Evolutionary conservation across 2,329 filamentous ascomycete species (phyloP).

Genomic region (Allantophomopsis cytisporea): DNA sequence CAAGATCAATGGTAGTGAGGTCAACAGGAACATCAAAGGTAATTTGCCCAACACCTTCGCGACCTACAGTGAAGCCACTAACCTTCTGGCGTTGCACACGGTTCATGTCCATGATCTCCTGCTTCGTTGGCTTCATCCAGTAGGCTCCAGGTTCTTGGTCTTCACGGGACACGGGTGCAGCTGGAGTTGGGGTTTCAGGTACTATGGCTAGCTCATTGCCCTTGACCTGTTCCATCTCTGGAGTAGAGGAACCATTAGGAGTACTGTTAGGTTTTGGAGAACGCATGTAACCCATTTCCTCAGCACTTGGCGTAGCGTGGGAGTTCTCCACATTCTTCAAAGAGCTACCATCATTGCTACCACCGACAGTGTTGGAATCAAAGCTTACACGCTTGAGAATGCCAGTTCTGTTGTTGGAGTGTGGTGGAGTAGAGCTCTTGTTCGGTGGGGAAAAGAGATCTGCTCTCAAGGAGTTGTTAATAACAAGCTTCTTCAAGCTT

Average conservation of each 20-base stretch:
- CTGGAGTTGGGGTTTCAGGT: slow-evolving; percentile 47
- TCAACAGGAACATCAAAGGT: slow-evolving; percentile 75
- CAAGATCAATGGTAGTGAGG: slow-evolving; percentile 63
- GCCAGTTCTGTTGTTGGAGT: slow-evolving; percentile 29
- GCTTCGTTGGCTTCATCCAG: slow-evolving; percentile 68
- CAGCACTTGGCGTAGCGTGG: slow-evolving; percentile 36
- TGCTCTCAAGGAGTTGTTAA: slow-evolving; percentile 74
- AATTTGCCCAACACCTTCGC: slow-evolving; percentile 68
- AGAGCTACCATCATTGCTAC: slow-evolving; percentile 22
- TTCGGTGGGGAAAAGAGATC: slow-evolving; percentile 52
- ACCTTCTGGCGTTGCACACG: slow-evolving; percentile 66
- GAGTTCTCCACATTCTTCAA: slow-evolving; percentile 20
- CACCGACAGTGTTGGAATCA: slow-evolving; percentile 48
- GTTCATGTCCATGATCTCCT: slow-evolving; percentile 68
- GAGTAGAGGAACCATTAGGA: slow-evolving; percentile 22
- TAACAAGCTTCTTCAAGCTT: slow-evolving; percentile 80
- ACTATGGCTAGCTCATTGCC: slow-evolving; percentile 70
- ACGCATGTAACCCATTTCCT: slow-evolving; percentile 46
- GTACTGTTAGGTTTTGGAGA: slow-evolving; percentile 32
- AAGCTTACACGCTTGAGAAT: slow-evolving; percentile 74
- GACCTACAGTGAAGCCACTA: slow-evolving; percentile 66
- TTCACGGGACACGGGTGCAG: slow-evolving; percentile 4
- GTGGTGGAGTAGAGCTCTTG: slow-evolving; percentile 29
- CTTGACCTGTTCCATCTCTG: slow-evolving; percentile 59
- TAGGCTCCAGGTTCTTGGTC: slow-evolving; percentile 52